Base-by-base conservation (phyloP, 2,329 filamentous ascomycete genomes). In the Fusarium irregulare region DNA sequence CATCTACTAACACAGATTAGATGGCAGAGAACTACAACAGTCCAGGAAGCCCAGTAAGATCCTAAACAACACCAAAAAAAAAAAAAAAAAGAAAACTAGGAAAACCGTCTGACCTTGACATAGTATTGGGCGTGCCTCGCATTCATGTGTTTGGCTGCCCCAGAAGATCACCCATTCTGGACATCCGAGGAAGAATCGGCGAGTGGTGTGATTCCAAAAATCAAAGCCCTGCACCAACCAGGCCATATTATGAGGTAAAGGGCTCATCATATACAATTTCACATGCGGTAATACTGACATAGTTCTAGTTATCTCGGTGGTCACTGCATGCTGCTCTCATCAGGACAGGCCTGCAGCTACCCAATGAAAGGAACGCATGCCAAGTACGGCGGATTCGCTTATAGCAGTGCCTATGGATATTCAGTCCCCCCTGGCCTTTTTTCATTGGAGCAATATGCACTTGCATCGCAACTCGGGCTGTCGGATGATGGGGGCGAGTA, bases 11-110 rank as follows among this genome's bases (percentile, higher is more conserved):
- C 41, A 50, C n/a, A 21, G 21, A 14, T 46, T 55, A 92, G 79
- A 88, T 94, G 80, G 91, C 91, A 1, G 92, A 94, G 79, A 94
- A 94, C 77, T 94, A 94, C 80, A 94, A 94, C 79, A 93, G 91
- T 12, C 91, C 92, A 0, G 90, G 90, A 34, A 88, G 86, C 58
- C 85, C 86, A 25, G 85, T 87, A 77, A 79, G 82, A 20, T 16
- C 6, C 7, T 14, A 6, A 25, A 7, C 10, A 21, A 12, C 4
- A 14, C 12, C 9, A 13, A 4, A 23, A 9, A 42, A 18, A 56
- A n/a, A 21, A 3, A 3, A 21, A 21, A 21, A 21, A 21, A 21
- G n/a, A 21, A 28, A 28, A 16, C 10, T 18, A 4, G 30, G 13
- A 8, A 21, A 14, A 82, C 18, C 83, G 28, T 34, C 67, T 75